phyloP scores from a whole-genome alignment of 495 filamentous ascomycete genomes.

The Neurospora sp. region DNA sequence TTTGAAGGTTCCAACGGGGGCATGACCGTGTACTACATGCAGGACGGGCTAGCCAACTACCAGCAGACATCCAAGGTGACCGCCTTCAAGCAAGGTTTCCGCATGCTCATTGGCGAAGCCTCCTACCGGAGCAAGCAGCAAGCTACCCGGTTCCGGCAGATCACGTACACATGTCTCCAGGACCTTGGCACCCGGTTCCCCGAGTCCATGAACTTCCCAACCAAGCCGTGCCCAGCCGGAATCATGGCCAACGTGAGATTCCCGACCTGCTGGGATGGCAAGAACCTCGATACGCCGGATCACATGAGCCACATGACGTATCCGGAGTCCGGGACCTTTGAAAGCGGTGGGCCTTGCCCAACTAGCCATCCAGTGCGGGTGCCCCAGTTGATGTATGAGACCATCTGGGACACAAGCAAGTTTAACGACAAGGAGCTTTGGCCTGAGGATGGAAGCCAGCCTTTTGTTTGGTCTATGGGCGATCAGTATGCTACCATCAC shows the following conservation, averaged over 20 bases:
- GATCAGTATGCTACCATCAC: slow-evolving; percentile 13
- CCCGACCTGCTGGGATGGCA: slow-evolving; percentile 17
- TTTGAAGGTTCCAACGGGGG: slow-evolving; percentile 31
- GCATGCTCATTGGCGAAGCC: slow-evolving; percentile 30
- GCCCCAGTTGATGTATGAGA: slow-evolving; percentile 29
- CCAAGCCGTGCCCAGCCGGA: slow-evolving; percentile 21
- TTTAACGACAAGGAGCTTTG: slow-evolving; percentile 32
- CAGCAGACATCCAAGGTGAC: slow-evolving; percentile 31
- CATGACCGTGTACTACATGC: slow-evolving; percentile 40
- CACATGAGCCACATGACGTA: slow-evolving; percentile 30
- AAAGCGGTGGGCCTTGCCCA: slow-evolving; percentile 27
- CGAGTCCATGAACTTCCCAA: slow-evolving; percentile 14
- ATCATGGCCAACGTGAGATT: slow-evolving; percentile 29
- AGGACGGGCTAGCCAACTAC: slow-evolving; percentile 31
- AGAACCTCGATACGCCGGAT: slow-evolving; percentile 20
- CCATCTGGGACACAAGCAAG: slow-evolving; percentile 23
- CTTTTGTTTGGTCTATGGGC: slow-evolving; percentile 36
- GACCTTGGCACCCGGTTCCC: slow-evolving; percentile 15
- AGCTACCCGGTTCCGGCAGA: slow-evolving; percentile 25
- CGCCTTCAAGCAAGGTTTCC: slow-evolving; percentile 36
- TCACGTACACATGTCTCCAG: slow-evolving; percentile 27
- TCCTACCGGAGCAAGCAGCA: slow-evolving; percentile 22
- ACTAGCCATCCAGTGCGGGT: slow-evolving; percentile 24
- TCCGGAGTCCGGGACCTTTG: slow-evolving; percentile 27
- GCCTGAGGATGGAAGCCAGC: slow-evolving; percentile 32